Evolutionary conservation across 2,329 filamentous ascomycete genomes (phyloP).

Genomic region (Pestalotiopsis sp.): DNA sequence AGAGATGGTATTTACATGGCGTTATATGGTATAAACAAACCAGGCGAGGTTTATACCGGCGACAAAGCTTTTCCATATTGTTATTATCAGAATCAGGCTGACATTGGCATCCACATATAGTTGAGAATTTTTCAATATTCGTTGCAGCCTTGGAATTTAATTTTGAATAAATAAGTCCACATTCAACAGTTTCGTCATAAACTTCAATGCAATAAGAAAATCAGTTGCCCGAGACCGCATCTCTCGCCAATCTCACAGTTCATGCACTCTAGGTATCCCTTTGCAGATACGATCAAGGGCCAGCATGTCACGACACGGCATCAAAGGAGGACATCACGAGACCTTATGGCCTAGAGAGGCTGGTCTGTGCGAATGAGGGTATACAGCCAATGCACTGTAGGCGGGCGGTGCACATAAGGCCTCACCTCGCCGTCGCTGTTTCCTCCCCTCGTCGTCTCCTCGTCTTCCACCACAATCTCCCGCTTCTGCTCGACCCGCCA

Average conservation of each 20-base stretch:
- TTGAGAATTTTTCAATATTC: background rate
- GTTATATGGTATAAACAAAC: background rate
- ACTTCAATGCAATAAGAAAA: too few relatives aligned
- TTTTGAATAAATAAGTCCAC: too few relatives aligned
- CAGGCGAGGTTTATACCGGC: background rate
- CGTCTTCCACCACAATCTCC: background rate
- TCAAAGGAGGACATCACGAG: background rate
- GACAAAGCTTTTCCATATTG: background rate
- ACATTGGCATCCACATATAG: background rate
- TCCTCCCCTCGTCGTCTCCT: background rate
- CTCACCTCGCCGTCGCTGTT: background rate
- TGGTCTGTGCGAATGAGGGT: constrained; percentile 1
- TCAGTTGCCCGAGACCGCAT: too few relatives aligned
- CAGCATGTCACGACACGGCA: background rate
- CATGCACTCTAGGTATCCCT: too few relatives aligned
- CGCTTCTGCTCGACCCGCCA: constrained; percentile 9
- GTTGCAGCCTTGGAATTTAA: too few relatives aligned
- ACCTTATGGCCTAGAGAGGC: background rate
- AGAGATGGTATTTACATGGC: background rate
- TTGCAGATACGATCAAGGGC: too few relatives aligned
- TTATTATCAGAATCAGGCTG: background rate
- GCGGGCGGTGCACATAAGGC: constrained; percentile 1
- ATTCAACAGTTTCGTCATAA: too few relatives aligned
- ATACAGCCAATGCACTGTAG: constrained; percentile 12
- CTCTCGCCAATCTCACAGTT: too few relatives aligned